Conservation (phyloP, 2,329 filamentous ascomycete genomes). For the Microdochium trichocladiopsis region DNA sequence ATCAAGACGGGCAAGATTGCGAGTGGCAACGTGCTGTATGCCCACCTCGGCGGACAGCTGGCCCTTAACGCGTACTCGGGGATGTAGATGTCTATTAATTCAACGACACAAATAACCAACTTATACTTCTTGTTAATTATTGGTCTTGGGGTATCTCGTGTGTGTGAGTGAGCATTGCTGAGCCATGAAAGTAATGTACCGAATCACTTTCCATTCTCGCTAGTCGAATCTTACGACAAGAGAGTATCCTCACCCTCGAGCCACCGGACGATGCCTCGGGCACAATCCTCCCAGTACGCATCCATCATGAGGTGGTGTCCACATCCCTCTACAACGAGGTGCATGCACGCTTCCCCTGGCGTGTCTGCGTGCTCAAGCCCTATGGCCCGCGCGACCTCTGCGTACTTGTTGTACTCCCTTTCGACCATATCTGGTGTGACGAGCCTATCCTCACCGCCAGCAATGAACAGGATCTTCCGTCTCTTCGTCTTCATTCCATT, state of each 20-base stretch:
- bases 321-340: not conserved
- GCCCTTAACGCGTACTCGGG: slow-evolving; percentile 61
- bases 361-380: not conserved
- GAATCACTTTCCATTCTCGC: no score
- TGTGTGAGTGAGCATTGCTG: no score
- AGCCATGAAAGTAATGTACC: no score
- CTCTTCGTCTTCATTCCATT: no score
- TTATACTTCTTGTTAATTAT: not conserved
- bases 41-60: slow-evolving; percentile 63
- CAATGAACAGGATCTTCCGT: slow-evolving; percentile 5
- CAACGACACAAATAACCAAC: not conserved
- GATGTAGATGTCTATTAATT: slow-evolving; percentile 14
- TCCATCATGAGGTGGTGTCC: slow-evolving; percentile 9
- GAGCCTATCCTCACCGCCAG: slow-evolving; percentile 2
- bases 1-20: slow-evolving; percentile 54
- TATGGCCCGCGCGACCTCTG: not conserved
- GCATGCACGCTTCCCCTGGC: slow-evolving; percentile 1
- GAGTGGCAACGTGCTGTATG: slow-evolving; percentile 62
- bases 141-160: not conserved
- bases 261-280: slow-evolving; percentile 3
- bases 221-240: no score
- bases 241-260: slow-evolving; percentile 2
- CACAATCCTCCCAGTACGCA: slow-evolving; percentile 4
- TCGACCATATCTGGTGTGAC: slow-evolving; percentile 4
- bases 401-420: not conserved